These are phyloP conservation scores for Pseudocercospora fijiensis DNA, from an alignment of 2,329 filamentous ascomycete genomes.

Conservation along the genomic window DNA sequence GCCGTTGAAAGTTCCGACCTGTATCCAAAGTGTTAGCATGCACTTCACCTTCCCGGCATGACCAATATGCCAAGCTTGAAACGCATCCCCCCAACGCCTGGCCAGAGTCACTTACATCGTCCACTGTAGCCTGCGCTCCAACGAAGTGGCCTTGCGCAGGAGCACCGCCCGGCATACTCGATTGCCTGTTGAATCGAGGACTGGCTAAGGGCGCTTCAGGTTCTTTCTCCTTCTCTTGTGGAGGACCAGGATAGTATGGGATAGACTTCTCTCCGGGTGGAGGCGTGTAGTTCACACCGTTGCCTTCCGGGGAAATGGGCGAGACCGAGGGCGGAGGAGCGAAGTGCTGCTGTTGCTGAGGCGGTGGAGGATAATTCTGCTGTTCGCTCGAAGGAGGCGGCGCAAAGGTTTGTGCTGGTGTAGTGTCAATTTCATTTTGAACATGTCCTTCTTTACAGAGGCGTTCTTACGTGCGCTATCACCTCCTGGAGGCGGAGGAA, in stretches of 20 bases:
- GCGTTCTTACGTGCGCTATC: background rate
- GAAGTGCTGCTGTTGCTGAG: conserved; percentile 31
- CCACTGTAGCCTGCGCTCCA: conserved; percentile 61
- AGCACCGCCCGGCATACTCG: conserved; percentile 40
- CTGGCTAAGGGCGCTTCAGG: conserved; percentile 24
- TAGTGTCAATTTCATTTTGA: background rate
- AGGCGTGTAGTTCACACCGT: conserved; percentile 8
- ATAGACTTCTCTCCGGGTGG: conserved; percentile 31
- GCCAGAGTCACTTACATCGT: conserved; percentile 62
- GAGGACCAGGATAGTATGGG: conserved; percentile 42
- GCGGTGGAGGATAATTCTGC: conserved; percentile 33
- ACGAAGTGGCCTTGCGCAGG: conserved; percentile 58
- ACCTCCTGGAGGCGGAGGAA: conserved; percentile 14
- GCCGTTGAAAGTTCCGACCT: conserved; percentile 84
- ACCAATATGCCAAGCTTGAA: no score
- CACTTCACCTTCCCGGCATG: background rate
- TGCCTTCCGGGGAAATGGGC: conserved; percentile 35
- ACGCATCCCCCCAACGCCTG: background rate
- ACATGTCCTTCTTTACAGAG: background rate
- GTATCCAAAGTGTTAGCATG: background rate
- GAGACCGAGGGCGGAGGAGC: conserved; percentile 33
- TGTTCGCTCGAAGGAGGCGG: conserved; percentile 17
- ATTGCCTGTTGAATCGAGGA: conserved; percentile 34
- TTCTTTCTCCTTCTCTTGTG: conserved; percentile 36
- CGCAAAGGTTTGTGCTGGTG: background rate